Evolutionary conservation across 495 filamentous ascomycete genomes (phyloP).

Genomic region (Penicillium cinerascens): DNA sequence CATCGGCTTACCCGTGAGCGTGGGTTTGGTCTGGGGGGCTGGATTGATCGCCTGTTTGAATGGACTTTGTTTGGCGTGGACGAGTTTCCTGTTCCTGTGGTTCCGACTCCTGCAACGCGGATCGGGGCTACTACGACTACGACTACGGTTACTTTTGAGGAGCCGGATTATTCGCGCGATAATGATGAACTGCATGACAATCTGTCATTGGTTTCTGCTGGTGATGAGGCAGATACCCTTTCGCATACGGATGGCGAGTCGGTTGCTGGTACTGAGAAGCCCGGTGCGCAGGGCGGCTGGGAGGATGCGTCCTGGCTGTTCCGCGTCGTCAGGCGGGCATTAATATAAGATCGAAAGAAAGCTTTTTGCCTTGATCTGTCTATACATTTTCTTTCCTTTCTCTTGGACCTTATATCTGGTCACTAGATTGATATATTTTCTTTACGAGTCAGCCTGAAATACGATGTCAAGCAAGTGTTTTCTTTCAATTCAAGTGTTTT

Average conservation of each 20-base stretch:
- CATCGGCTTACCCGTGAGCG: constrained; percentile 48
- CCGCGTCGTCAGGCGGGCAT: constrained; percentile 67
- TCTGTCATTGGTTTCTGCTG: constrained; percentile 14
- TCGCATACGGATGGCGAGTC: constrained; percentile 25
- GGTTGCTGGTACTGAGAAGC: constrained; percentile 32
- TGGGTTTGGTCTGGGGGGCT: constrained; percentile 67
- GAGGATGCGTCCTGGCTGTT: constrained; percentile 83
- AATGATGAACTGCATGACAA: constrained; percentile 7
- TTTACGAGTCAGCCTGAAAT: not conserved
- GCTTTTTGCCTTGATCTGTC: not conserved
- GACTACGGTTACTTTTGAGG: constrained; percentile 34
- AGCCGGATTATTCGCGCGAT: constrained; percentile 2
- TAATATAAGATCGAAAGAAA: constrained; percentile 46
- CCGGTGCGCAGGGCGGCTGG: constrained; percentile 60
- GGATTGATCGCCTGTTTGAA: constrained; percentile 70
- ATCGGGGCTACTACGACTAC: constrained; percentile 53
- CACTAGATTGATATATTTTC: not conserved
- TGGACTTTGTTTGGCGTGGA: constrained; percentile 77
- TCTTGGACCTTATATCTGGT: not conserved
- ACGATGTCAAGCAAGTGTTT: not conserved
- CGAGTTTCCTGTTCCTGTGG: constrained; percentile 40
- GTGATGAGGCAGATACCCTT: constrained; percentile 27
- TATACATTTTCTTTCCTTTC: not conserved
- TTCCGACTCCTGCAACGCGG: constrained; percentile 1
- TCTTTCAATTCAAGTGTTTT: not conserved